These are phyloP conservation scores for Nicotiana sylvestris DNA, from an alignment of 257 asterid species.

Conservation along the genomic window DNA sequence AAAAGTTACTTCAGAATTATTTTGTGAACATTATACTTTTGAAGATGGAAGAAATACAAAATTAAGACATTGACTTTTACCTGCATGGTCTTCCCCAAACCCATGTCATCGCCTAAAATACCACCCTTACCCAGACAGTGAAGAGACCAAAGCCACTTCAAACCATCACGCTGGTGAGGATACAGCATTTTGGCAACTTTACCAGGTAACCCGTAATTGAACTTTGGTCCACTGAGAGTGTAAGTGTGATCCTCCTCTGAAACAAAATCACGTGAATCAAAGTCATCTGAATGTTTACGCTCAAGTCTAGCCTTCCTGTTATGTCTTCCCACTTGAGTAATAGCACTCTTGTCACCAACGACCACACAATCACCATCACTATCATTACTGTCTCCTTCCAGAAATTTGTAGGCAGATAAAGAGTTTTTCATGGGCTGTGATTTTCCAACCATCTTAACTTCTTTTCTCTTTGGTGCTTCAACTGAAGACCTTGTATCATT, in stretches of 20 bases:
- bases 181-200: constrained; percentile 67
- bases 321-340: constrained; percentile 29
- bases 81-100: constrained; percentile 99
- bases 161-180: constrained; percentile 93
- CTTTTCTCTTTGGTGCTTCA: constrained; percentile 30
- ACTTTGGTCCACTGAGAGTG: constrained; percentile 47
- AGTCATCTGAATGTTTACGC: constrained; percentile 38
- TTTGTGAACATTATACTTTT: not conserved
- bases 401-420: constrained; percentile 27
- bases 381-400: constrained; percentile 10
- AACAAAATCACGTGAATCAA: constrained; percentile 35
- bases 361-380: constrained; percentile 36
- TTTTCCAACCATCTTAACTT: constrained; percentile 19
- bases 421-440: constrained; percentile 28
- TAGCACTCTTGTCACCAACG: constrained; percentile 28
- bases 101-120: constrained; percentile 95
- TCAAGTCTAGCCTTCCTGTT: constrained; percentile 35
- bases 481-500: constrained; percentile 17
- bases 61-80: constrained; percentile 26
- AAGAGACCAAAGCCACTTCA: constrained; percentile 97
- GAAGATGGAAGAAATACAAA: not conserved
- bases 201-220: constrained; percentile 48
- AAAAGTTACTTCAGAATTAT: not conserved
- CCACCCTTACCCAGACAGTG: constrained; percentile 92
- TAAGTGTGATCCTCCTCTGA: constrained; percentile 25